phyloP scores from a whole-genome alignment of 2,329 filamentous ascomycete species.

The Diaporthe amygdali region DNA sequence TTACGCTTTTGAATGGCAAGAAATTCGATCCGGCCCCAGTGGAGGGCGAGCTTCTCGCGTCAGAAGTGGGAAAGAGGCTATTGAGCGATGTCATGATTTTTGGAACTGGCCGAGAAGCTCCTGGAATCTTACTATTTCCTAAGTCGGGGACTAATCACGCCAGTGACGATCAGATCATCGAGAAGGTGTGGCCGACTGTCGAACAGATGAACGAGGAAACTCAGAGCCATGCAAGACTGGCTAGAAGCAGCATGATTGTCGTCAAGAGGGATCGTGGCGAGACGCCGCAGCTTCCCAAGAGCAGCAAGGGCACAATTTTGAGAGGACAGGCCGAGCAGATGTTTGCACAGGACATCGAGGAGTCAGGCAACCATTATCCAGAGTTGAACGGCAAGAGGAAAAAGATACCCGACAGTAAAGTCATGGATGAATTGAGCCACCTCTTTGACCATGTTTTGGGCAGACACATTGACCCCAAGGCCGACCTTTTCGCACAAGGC shows the following conservation, averaged over 20 bases:
- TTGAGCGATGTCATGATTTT: constrained; percentile 65
- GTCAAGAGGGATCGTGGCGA: constrained; percentile 38
- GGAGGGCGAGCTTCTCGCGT: constrained; percentile 57
- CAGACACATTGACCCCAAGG: constrained; percentile 36
- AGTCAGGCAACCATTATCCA: constrained; percentile 44
- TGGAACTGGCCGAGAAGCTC: constrained; percentile 59
- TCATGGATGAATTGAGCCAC: constrained; percentile 37
- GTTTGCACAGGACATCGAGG: constrained; percentile 51
- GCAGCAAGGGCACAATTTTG: constrained; percentile 67
- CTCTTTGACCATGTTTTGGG: constrained; percentile 40
- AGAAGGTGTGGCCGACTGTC: constrained; percentile 47
- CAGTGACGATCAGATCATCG: constrained; percentile 42
- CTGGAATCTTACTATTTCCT: constrained; percentile 62
- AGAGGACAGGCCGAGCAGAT: constrained; percentile 54
- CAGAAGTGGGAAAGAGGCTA: constrained; percentile 36
- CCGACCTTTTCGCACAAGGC: constrained; percentile 62
- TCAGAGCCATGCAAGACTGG: constrained; percentile 56
- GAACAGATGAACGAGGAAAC: constrained; percentile 52
- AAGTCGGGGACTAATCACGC: constrained; percentile 29
- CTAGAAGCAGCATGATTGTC: constrained; percentile 54
- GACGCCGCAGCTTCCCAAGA: constrained; percentile 55
- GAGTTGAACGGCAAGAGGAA: neutral
- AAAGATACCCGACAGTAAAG: constrained; percentile 39
- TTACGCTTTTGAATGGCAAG: constrained; percentile 69
- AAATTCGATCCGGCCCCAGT: constrained; percentile 71